Evolutionary conservation across 2,329 filamentous ascomycete genomes (phyloP).

Genomic region (Ceratocystiopsis minuta): DNA sequence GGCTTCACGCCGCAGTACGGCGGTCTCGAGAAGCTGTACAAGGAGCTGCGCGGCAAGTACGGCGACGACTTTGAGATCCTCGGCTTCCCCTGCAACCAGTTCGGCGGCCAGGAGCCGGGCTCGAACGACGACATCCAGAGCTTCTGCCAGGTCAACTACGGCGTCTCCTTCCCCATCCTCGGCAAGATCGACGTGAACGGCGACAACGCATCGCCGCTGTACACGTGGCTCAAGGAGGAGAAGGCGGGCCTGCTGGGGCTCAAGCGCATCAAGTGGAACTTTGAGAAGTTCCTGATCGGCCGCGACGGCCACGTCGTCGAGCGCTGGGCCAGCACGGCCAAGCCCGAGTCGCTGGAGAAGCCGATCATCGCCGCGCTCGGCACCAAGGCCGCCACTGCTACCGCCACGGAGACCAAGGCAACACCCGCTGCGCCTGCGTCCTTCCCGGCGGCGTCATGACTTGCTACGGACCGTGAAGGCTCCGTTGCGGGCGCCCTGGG

Average conservation of each 20-base stretch:
- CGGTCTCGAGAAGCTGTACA: slow-evolving; percentile 81
- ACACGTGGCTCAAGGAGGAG: slow-evolving; percentile 53
- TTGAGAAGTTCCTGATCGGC: slow-evolving; percentile 91
- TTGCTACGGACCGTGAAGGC: background rate
- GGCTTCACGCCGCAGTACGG: slow-evolving; percentile 94
- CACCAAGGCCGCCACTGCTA: slow-evolving; percentile 20
- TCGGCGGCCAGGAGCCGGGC: slow-evolving; percentile 77
- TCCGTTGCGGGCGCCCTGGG: background rate
- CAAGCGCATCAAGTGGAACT: slow-evolving; percentile 97
- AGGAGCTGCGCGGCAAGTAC: slow-evolving; percentile 50
- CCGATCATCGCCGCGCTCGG: slow-evolving; percentile 58
- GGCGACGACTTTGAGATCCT: slow-evolving; percentile 68
- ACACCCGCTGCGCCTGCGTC: slow-evolving; percentile 7
- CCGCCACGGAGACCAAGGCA: background rate
- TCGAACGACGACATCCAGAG: slow-evolving; percentile 61
- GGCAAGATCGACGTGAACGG: slow-evolving; percentile 93
- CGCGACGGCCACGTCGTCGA: slow-evolving; percentile 71
- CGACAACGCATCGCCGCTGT: slow-evolving; percentile 59
- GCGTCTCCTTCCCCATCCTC: slow-evolving; percentile 79
- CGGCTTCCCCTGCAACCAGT: slow-evolving; percentile 98
- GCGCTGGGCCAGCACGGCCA: slow-evolving; percentile 75
- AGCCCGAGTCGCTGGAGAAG: slow-evolving; percentile 64
- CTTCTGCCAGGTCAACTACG: slow-evolving; percentile 88
- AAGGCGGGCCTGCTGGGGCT: slow-evolving; percentile 74
- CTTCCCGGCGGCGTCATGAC: slow-evolving; percentile 1